Conservation (phyloP, 2,329 filamentous ascomycete genomes). For the Leptographium procerum region DNA sequence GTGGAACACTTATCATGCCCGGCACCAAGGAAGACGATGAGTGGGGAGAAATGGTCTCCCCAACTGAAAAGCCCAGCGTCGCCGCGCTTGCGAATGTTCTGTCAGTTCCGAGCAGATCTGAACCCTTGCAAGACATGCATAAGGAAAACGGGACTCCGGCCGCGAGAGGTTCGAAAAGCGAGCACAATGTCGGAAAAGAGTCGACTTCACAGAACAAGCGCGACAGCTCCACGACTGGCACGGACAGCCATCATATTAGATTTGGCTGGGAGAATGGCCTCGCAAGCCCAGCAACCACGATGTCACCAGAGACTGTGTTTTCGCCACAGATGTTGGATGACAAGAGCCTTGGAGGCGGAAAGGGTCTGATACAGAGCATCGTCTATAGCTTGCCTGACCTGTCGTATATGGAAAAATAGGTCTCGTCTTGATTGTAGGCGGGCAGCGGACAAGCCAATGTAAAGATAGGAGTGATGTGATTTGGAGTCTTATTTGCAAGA, state of each 20-base stretch:
- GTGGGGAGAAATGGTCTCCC: slow-evolving; percentile 50
- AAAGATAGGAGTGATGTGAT: no score
- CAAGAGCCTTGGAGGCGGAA: background rate
- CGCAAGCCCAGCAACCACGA: background rate
- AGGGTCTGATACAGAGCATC: slow-evolving; percentile 13
- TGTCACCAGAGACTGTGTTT: background rate
- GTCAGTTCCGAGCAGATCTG: no score
- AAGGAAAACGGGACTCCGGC: background rate
- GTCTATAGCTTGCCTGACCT: slow-evolving; percentile 20
- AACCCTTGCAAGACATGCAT: background rate
- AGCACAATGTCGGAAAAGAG: background rate
- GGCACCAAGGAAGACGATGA: slow-evolving; percentile 39
- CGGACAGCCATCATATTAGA: background rate
- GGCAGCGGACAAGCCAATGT: background rate
- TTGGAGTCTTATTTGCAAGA: no score
- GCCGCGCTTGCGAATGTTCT: no score
- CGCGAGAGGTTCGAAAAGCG: background rate
- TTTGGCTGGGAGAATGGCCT: background rate
- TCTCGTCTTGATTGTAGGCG: background rate
- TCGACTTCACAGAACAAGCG: background rate
- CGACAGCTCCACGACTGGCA: background rate
- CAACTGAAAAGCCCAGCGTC: slow-evolving; percentile 4
- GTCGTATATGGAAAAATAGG: slow-evolving; percentile 23
- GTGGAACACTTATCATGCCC: background rate
- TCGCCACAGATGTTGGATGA: background rate